Evolutionary conservation across 768 basidiomycete species (phyloP), one percentile per base, ranked within the genome.

Genomic region (Tephrocybe sp.): DNA sequence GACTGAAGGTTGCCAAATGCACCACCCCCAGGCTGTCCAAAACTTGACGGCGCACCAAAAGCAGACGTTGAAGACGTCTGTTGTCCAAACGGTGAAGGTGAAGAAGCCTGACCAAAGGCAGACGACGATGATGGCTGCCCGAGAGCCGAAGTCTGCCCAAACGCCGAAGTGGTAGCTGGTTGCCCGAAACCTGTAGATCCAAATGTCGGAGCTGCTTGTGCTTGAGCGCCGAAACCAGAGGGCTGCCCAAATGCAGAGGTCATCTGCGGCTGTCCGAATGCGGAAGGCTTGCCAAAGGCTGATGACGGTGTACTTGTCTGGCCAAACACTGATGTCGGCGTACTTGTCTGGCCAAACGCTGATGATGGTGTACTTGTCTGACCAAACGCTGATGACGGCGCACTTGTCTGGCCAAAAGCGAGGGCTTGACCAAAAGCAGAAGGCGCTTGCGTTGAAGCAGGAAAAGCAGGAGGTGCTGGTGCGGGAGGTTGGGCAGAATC

Each of bases 11-110:
- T 51, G 17, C 36, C 20, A 26, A 53, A 70, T 58, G 45, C 56
- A 10, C 64, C 57, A 3, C 63, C 46, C 39, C 68, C 56, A 19
- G 66, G 36, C 23, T 49, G 68, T 3, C 66, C 63, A 51, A 72
- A 71, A 4, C 56, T 44, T 20, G 67, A 35, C 17, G 46, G 47
- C 52, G 3, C 14, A 39, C 52, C 36, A 14, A 38, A 49, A 12
- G 44, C 32, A 49, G 53, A 53, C 10, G 52, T 13, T 11, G 48
- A 39, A 12, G 52, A 39, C 35, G 48, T 19, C 14, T 16, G 32
- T 16, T 16, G 45, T 2, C 47, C 47, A 17, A 48, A 48, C 1
- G 6, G 13, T 14, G 38, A 30, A 10, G 26, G 30, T 7, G 68
- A 65, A 49, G 68, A 68, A n/a, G 63, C 49, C 10, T 49, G 39